A percentile compares a stretch with the other conserved stretches of the same genome.
Evolutionary conservation across 129 eudicot species (phyloP).

Genomic region (Oenanthe sinensis): DNA sequence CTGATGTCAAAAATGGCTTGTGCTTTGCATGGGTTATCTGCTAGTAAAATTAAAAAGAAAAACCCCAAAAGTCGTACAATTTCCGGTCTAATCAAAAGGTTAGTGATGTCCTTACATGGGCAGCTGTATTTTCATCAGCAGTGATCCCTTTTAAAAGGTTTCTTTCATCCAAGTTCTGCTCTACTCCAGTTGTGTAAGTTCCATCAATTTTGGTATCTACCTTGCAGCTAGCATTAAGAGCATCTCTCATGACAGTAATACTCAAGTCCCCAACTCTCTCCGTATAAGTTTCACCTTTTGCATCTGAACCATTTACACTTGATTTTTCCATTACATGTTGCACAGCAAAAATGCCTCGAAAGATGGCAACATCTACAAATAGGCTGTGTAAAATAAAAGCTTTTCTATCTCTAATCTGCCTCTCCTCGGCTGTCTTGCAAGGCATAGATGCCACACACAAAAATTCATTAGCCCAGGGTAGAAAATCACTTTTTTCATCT

Average conservation of each 20-base stretch:
- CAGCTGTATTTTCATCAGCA: slow-evolving; percentile 99
- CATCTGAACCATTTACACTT: slow-evolving; percentile 22
- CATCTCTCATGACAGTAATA: slow-evolving; percentile 67
- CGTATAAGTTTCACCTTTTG: slow-evolving; percentile 29
- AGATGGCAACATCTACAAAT: slow-evolving; percentile 94
- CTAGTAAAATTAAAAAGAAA: background rate
- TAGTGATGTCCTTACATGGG: slow-evolving; percentile 64
- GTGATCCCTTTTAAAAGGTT: slow-evolving; percentile 96
- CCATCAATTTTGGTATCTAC: slow-evolving; percentile 97
- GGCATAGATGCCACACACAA: slow-evolving; percentile 80
- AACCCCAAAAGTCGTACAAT: background rate
- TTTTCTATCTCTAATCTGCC: slow-evolving; percentile 91
- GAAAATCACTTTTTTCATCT: slow-evolving; percentile 74
- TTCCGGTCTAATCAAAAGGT: background rate
- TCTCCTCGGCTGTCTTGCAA: slow-evolving; percentile 89
- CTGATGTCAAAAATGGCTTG: background rate
- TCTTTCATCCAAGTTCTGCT: slow-evolving; percentile 59
- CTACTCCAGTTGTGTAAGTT: slow-evolving; percentile 63
- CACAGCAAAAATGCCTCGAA: slow-evolving; percentile 64
- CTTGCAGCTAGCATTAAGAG: slow-evolving; percentile 81
- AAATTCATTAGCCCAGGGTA: slow-evolving; percentile 88
- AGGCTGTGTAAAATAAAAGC: slow-evolving; percentile 92
- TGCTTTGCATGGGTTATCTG: background rate
- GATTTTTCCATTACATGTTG: slow-evolving; percentile 53
- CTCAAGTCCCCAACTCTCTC: slow-evolving; percentile 79